Evolutionary conservation across 768 basidiomycete species (phyloP).

Genomic region (Wakefieldia striispora): DNA sequence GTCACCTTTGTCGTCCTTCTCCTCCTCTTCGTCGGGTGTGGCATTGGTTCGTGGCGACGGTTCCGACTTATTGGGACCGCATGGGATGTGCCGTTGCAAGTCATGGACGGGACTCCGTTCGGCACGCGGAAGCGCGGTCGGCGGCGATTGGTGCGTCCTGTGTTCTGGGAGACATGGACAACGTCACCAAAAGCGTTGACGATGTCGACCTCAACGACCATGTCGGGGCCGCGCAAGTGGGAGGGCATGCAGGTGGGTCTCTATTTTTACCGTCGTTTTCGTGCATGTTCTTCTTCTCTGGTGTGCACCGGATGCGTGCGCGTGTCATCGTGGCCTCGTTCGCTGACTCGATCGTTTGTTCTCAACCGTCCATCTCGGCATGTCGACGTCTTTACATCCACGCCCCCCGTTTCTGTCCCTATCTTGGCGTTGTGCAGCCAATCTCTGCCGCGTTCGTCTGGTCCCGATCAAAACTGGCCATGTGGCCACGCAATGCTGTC

Average conservation of each 20-base stretch:
- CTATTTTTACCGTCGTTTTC: neutral
- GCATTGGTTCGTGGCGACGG: constrained; percentile 46
- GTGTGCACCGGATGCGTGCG: too few species aligned
- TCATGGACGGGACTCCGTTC: constrained; percentile 9
- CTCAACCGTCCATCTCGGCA: too few species aligned
- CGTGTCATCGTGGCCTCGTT: too few species aligned
- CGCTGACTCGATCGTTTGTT: too few species aligned
- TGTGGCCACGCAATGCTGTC: neutral
- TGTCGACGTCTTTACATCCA: too few species aligned
- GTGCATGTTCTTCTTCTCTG: neutral
- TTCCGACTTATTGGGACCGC: constrained; percentile 17
- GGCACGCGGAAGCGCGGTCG: constrained; percentile 12
- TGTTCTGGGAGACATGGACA: constrained; percentile 22
- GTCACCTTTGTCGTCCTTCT: constrained; percentile 36
- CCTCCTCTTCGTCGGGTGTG: constrained; percentile 51
- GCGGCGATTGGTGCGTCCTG: constrained; percentile 17
- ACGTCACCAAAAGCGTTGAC: neutral
- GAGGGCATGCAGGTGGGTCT: constrained; percentile 24
- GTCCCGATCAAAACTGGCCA: constrained; percentile 7
- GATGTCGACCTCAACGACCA: neutral
- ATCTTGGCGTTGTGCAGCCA: constrained; percentile 13
- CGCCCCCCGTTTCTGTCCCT: too few species aligned
- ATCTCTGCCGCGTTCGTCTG: constrained; percentile 21
- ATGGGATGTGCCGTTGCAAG: constrained; percentile 21
- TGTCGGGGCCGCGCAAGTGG: constrained; percentile 4